Evolutionary conservation across 2,329 filamentous ascomycete species (phyloP).

Genomic region (Colletotrichum sp.): DNA sequence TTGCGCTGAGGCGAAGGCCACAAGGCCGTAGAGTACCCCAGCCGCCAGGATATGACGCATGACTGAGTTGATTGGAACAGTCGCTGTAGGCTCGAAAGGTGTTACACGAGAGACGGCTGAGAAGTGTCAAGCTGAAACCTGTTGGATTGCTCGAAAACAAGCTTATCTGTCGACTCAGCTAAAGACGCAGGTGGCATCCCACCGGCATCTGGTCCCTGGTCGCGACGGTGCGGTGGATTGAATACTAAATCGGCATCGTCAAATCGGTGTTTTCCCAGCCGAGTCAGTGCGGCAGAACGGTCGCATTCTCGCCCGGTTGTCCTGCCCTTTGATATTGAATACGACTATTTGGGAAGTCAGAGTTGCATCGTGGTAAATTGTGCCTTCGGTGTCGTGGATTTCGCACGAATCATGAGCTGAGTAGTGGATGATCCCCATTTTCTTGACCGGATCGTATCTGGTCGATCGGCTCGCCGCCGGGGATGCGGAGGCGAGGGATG

Average conservation of each 20-base stretch:
- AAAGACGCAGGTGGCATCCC: background rate
- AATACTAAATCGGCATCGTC: background rate
- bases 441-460: background rate
- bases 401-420: conserved; percentile 2
- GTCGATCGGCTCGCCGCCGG: background rate
- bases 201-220: background rate
- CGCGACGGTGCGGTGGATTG: background rate
- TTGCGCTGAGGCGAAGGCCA: background rate
- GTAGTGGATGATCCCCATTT: background rate
- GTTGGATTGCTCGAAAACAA: background rate
- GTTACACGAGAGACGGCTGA: background rate
- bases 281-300: background rate
- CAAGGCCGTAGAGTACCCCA: background rate
- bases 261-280: conserved; percentile 4
- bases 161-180: background rate
- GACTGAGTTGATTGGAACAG: background rate
- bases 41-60: background rate
- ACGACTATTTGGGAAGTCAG: background rate
- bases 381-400: background rate
- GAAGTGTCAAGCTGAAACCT: background rate
- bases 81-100: background rate
- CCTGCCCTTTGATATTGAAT: background rate
- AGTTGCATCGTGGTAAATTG: background rate
- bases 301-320: background rate
- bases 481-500: background rate